Conservation (phyloP, 129 eudicot genomes). For the Solidago caesia region DNA sequence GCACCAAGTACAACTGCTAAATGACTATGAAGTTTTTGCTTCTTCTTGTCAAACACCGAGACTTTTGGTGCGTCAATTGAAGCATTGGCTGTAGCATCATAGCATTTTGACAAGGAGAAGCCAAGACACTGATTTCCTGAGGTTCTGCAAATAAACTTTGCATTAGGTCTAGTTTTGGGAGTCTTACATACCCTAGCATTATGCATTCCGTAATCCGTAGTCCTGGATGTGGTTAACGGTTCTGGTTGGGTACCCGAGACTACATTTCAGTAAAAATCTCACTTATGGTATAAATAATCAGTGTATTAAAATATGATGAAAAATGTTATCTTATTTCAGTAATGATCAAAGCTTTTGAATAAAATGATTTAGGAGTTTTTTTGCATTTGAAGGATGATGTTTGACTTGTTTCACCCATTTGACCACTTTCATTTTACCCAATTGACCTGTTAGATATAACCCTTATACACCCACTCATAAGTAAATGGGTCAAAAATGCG, state of each 20-base stretch:
- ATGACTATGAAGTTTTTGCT: slow-evolving; percentile 56
- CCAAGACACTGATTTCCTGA: slow-evolving; percentile 87
- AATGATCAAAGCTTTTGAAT: neutral
- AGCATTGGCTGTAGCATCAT: slow-evolving; percentile 39
- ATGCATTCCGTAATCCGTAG: neutral
- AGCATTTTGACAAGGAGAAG: slow-evolving; percentile 56
- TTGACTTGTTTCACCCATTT: neutral
- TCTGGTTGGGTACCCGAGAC: slow-evolving; percentile 4
- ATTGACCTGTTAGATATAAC: slow-evolving; percentile 15
- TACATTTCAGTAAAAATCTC: too few relatives aligned
- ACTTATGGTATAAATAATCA: too few relatives aligned
- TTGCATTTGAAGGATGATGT: neutral
- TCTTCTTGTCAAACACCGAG: slow-evolving; percentile 54
- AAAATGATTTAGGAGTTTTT: neutral
- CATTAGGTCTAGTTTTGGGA: slow-evolving; percentile 16
- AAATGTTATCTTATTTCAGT: neutral
- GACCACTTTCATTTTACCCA: neutral
- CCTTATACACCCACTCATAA: slow-evolving; percentile 5
- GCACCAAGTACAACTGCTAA: slow-evolving; percentile 55
- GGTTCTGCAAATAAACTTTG: slow-evolving; percentile 52
- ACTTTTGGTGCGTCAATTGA: slow-evolving; percentile 80
- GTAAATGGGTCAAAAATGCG: neutral
- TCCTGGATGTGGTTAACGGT: neutral
- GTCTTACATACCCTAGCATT: neutral
- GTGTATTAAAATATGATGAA: too few relatives aligned